These are phyloP conservation scores for Gamarada debralockiae DNA, from an alignment of 495 filamentous ascomycete species.

Conservation along the genomic window DNA sequence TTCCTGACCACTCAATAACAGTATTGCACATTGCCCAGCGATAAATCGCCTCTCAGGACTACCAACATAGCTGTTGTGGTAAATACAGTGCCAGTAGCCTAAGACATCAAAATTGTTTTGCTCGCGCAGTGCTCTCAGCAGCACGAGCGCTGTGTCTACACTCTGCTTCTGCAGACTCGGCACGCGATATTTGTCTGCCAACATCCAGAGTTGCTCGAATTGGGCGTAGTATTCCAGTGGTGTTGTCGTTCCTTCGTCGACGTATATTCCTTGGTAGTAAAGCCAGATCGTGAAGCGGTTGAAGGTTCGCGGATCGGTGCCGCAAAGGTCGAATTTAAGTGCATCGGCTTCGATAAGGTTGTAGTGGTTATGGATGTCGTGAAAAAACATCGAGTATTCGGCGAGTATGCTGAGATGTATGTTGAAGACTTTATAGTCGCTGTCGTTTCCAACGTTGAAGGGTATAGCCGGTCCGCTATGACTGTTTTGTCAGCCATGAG, in stretches of 20 bases:
- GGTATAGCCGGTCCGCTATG: slow-evolving; percentile 1
- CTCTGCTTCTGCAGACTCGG: neutral
- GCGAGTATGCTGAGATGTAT: slow-evolving; percentile 2
- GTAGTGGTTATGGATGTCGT: slow-evolving; percentile 1
- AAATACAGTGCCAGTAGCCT: slow-evolving; percentile 3
- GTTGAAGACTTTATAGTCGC: neutral
- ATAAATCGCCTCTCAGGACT: neutral
- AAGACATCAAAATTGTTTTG: neutral
- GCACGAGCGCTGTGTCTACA: neutral
- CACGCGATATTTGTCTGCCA: slow-evolving; percentile 1
- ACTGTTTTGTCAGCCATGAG: too few species aligned
- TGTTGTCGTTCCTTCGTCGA: neutral
- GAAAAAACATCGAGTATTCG: slow-evolving; percentile 6
- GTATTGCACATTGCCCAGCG: neutral
- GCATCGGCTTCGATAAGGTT: slow-evolving; percentile 2
- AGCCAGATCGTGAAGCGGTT: slow-evolving; percentile 5
- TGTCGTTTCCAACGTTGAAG: neutral
- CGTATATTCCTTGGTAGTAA: slow-evolving; percentile 5
- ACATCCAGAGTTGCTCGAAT: neutral
- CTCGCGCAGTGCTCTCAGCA: neutral
- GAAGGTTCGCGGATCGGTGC: slow-evolving; percentile 1
- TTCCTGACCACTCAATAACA: neutral
- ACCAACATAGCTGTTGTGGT: neutral
- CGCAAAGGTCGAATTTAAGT: slow-evolving; percentile 6
- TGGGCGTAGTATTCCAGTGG: slow-evolving; percentile 1